Percentiles rank a stretch among this genome's conserved stretches.
These are phyloP conservation scores for Glycyrrhiza uralensis DNA, from an alignment of 306 rosid genomes.

Conservation along the genomic window DNA sequence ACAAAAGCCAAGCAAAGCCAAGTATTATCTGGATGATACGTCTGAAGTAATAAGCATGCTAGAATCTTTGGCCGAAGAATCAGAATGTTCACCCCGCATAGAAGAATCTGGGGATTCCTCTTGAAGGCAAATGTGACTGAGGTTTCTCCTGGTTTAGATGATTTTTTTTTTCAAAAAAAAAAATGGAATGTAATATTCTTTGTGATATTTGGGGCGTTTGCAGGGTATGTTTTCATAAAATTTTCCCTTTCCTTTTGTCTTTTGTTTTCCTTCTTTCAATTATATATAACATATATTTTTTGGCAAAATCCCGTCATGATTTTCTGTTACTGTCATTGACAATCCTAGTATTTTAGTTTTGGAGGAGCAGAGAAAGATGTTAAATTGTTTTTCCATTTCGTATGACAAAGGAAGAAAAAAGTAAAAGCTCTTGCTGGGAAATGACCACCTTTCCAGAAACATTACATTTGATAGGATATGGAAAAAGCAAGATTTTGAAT, in stretches of 20 bases:
- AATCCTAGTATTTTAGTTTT: constrained; percentile 15
- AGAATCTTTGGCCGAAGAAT: constrained; percentile 57
- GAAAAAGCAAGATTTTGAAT: not conserved
- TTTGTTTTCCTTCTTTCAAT: constrained; percentile 16
- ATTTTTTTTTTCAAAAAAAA: constrained; percentile 11
- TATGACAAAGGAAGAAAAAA: constrained; percentile 12
- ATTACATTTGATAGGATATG: not conserved
- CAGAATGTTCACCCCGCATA: constrained; percentile 29
- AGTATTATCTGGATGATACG: constrained; percentile 66
- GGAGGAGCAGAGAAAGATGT: constrained; percentile 10
- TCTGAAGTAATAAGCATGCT: constrained; percentile 65
- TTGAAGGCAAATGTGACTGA: constrained; percentile 28
- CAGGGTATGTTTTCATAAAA: constrained; percentile 31
- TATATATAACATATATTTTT: constrained; percentile 33
- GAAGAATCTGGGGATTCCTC: constrained; percentile 37
- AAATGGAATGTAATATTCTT: constrained; percentile 41
- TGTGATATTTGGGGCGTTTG: constrained; percentile 34
- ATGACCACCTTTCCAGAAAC: not conserved
- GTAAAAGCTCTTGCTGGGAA: not conserved
- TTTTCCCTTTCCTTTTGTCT: not conserved
- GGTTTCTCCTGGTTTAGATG: constrained; percentile 32
- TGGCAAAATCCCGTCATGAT: constrained; percentile 34
- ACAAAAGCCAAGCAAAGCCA: constrained; percentile 85
- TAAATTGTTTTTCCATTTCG: not conserved
- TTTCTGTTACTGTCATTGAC: constrained; percentile 11